phyloP scores from a whole-genome alignment of 1,284 basidiomycete genomes.

The Puccinia polysora region DNA sequence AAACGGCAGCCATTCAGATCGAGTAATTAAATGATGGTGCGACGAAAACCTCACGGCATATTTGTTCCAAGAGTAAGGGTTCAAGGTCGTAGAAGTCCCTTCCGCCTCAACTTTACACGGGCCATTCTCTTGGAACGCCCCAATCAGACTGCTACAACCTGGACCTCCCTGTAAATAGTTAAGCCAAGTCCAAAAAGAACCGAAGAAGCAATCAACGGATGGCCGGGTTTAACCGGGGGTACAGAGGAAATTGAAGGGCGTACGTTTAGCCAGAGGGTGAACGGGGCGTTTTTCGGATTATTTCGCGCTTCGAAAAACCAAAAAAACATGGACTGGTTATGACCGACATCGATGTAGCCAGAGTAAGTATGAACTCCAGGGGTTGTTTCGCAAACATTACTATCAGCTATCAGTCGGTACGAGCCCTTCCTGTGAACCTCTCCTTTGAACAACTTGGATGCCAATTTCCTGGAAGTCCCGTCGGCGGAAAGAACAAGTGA shows the following conservation, averaged over 20 bases:
- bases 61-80: slow-evolving; percentile 65
- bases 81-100: slow-evolving; percentile 58
- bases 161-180: slow-evolving; percentile 52
- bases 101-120: slow-evolving; percentile 64
- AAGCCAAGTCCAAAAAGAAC: slow-evolving; percentile 52
- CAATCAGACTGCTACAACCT: slow-evolving; percentile 65
- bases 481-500: too few relatives aligned
- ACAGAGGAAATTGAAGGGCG: neutral
- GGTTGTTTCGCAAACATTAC: slow-evolving; percentile 68
- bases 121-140: slow-evolving; percentile 65
- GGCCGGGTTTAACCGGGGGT: slow-evolving; percentile 56
- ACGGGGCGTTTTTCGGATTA: slow-evolving; percentile 60
- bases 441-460: neutral
- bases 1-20: neutral
- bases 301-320: slow-evolving; percentile 66
- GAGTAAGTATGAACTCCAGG: slow-evolving; percentile 65
- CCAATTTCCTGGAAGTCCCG: too few relatives aligned
- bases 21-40: neutral
- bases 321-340: slow-evolving; percentile 62
- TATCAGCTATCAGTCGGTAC: slow-evolving; percentile 53
- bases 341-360: slow-evolving; percentile 61
- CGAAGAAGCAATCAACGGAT: slow-evolving; percentile 65
- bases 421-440: slow-evolving; percentile 1
- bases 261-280: slow-evolving; percentile 60
- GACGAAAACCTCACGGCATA: slow-evolving; percentile 52